Evolutionary conservation across 2,329 filamentous ascomycete genomes (phyloP).

Genomic region (Phialocephala subalpina): DNA sequence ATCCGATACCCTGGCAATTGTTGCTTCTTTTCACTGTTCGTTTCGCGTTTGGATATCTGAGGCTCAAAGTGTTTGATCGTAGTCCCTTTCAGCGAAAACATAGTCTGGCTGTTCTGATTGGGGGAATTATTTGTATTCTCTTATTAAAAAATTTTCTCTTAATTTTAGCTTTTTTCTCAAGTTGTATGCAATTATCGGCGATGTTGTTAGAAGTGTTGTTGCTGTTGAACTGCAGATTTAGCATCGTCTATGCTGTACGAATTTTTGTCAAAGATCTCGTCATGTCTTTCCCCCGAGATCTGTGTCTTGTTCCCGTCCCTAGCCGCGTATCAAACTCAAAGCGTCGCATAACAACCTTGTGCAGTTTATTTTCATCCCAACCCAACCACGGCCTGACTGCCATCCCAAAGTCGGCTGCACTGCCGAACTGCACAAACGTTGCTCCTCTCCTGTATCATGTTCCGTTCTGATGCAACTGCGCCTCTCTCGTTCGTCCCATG

Average conservation of each 20-base stretch:
- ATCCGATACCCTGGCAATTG: neutral
- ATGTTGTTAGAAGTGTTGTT: neutral
- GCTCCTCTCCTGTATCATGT: slow-evolving; percentile 20
- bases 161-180: neutral
- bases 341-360: slow-evolving; percentile 5
- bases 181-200: neutral
- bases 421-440: slow-evolving; percentile 11
- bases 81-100: neutral
- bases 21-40: neutral
- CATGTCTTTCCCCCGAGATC: neutral
- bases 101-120: neutral
- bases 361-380: slow-evolving; percentile 5
- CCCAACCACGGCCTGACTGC: neutral
- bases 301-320: neutral
- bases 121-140: neutral
- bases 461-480: slow-evolving; percentile 16
- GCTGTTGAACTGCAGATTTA: neutral
- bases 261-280: neutral
- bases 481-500: slow-evolving; percentile 14
- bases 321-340: slow-evolving; percentile 4
- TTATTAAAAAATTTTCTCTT: neutral
- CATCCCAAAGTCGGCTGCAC: neutral
- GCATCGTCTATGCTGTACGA: neutral
- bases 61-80: slow-evolving; percentile 16
- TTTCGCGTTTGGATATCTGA: slow-evolving; percentile 19